These are phyloP conservation scores for Hansfordia pulvinata DNA, from an alignment of 2,329 filamentous ascomycete genomes.

Conservation along the genomic window DNA sequence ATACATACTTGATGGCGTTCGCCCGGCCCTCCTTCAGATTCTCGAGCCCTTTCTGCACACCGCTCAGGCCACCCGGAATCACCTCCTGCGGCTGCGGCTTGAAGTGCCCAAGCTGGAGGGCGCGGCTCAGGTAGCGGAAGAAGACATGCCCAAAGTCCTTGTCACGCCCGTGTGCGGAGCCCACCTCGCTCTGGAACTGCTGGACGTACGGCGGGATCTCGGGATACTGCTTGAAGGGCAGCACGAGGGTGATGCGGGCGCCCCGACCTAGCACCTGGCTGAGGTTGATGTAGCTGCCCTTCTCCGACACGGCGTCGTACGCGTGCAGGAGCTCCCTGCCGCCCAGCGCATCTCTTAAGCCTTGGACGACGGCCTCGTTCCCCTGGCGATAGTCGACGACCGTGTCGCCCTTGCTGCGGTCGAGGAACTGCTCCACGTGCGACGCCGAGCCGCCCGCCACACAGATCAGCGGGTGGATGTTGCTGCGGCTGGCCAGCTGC, in stretches of 20 bases:
- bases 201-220: slow-evolving; percentile 12
- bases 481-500: slow-evolving; percentile 37
- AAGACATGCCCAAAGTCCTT: slow-evolving; percentile 17
- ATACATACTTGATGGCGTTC: slow-evolving; percentile 30
- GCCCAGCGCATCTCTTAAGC: slow-evolving; percentile 27
- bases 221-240: slow-evolving; percentile 15
- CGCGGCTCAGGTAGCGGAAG: slow-evolving; percentile 19
- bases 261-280: slow-evolving; percentile 24
- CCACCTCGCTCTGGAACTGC: slow-evolving; percentile 9
- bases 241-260: slow-evolving; percentile 23
- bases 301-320: slow-evolving; percentile 43
- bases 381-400: slow-evolving; percentile 48
- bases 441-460: slow-evolving; percentile 38
- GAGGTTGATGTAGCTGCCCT: slow-evolving; percentile 31
- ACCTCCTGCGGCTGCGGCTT: slow-evolving; percentile 20
- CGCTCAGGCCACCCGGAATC: slow-evolving; percentile 16
- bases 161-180: slow-evolving; percentile 7
- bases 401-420: slow-evolving; percentile 37
- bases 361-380: slow-evolving; percentile 31
- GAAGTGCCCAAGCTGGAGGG: slow-evolving; percentile 19
- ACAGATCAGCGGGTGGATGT: slow-evolving; percentile 48
- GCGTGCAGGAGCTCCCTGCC: slow-evolving; percentile 31
- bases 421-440: slow-evolving; percentile 37
- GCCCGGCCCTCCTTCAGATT: slow-evolving; percentile 18
- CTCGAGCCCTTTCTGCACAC: slow-evolving; percentile 20